Evolutionary conservation across 768 basidiomycete species (phyloP).

Genomic region (Suillus discolor): DNA sequence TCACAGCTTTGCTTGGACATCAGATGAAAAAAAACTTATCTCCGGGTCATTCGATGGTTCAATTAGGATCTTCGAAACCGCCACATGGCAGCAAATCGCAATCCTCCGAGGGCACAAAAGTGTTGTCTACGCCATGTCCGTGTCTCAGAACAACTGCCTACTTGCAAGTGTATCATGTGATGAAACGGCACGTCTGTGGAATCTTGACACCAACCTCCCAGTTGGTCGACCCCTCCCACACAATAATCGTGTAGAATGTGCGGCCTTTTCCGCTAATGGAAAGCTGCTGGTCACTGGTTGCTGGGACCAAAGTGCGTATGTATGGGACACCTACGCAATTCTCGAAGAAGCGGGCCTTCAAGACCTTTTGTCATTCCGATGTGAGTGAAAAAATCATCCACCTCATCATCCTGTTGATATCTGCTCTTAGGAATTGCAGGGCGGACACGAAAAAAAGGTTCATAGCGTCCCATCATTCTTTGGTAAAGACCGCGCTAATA

Average conservation of each 20-base stretch:
- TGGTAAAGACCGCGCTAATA: neutral
- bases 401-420: neutral
- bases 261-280: neutral
- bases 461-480: too few species aligned
- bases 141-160: neutral
- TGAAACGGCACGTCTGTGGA: neutral
- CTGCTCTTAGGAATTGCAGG: neutral
- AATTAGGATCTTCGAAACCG: neutral
- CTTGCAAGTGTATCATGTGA: neutral
- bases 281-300: constrained; percentile 2
- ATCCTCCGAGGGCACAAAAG: neutral
- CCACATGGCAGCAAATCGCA: neutral
- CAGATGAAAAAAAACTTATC: constrained; percentile 2
- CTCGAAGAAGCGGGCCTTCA: neutral
- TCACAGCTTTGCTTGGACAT: neutral
- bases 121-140: neutral
- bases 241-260: neutral
- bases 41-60: neutral
- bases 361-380: neutral
- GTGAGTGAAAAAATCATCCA: neutral
- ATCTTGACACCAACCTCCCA: neutral
- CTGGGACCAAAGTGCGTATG: neutral
- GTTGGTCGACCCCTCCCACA: neutral
- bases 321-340: neutral
- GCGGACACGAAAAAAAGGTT: neutral